Evolutionary conservation across 108 stramenopile genomes (phyloP).

Genomic region (Aurantiochytrium sp.): DNA sequence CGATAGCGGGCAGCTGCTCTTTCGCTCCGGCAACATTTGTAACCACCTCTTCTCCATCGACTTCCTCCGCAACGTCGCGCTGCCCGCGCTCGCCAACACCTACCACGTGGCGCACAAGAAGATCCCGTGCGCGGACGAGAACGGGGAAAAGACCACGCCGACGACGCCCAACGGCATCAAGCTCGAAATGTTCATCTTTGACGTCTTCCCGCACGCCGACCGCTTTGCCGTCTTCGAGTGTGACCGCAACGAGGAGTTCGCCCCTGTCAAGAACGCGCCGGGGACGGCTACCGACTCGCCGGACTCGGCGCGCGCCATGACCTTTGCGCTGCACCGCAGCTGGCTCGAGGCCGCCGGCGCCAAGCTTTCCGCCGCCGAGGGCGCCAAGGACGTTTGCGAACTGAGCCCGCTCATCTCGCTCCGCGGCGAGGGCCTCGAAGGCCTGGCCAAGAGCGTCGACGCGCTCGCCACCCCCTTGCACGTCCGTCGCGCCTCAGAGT

Average conservation of each 20-base stretch:
- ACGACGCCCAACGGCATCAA: conserved; percentile 85
- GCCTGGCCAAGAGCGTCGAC: not conserved
- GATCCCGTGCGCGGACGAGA: conserved; percentile 76
- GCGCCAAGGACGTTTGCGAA: conserved; percentile 36
- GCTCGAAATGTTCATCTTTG: conserved; percentile 96
- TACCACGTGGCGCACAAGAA: conserved; percentile 95
- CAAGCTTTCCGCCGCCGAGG: not conserved
- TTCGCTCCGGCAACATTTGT: conserved; percentile 92
- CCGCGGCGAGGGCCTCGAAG: conserved; percentile 47
- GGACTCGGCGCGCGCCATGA: conserved; percentile 50
- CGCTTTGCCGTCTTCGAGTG: conserved; percentile 83
- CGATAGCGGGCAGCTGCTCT: conserved; percentile 35
- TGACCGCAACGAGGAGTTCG: conserved; percentile 83
- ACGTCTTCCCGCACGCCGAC: conserved; percentile 83
- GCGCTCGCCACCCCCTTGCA: not conserved
- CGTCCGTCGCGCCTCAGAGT: not conserved
- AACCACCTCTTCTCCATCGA: conserved; percentile 89
- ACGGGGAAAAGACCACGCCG: conserved; percentile 55
- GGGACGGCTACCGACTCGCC: conserved; percentile 51
- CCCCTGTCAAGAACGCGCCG: conserved; percentile 89
- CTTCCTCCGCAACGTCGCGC: conserved; percentile 71
- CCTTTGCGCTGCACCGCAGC: conserved; percentile 33
- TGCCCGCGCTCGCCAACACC: conserved; percentile 68
- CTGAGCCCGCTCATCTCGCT: conserved; percentile 49
- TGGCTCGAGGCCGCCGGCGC: conserved; percentile 50